A percentile compares a stretch with the other conserved stretches of the same genome.
phyloP scores from a whole-genome alignment of 139 green algal species.

The Zygnema cylindricum region DNA sequence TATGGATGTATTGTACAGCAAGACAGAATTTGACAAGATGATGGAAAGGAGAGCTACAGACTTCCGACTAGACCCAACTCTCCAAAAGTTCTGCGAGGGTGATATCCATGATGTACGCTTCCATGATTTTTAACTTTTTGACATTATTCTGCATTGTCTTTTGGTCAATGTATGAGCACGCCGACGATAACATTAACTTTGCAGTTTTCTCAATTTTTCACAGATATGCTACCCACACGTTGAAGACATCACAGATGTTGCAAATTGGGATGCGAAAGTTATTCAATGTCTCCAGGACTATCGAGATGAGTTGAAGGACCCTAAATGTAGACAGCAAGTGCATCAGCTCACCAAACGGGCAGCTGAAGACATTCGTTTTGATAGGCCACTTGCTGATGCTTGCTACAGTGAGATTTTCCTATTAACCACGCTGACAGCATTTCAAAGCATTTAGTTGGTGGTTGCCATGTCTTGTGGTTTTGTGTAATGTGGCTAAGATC shows the following conservation, averaged over 20 bases:
- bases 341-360: conserved; percentile 68
- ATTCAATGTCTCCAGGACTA: conserved; percentile 65
- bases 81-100: conserved; percentile 52
- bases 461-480: no score
- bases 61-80: conserved; percentile 60
- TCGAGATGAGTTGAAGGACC: conserved; percentile 54
- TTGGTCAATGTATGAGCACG: no score
- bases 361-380: conserved; percentile 83
- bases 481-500: no score
- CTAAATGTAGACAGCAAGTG: conserved; percentile 70
- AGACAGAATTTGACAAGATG: conserved; percentile 65
- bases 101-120: conserved; percentile 65
- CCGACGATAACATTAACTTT: no score
- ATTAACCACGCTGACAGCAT: no score
- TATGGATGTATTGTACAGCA: conserved; percentile 62
- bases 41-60: conserved; percentile 61
- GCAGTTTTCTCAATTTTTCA: background rate
- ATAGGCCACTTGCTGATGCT: conserved; percentile 70
- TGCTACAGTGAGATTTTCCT: conserved; percentile 13
- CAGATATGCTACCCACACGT: conserved; percentile 14
- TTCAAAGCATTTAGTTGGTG: no score
- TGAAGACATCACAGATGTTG: conserved; percentile 24
- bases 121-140: background rate
- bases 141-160: no score
- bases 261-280: conserved; percentile 41